Evolutionary conservation across 495 filamentous ascomycete genomes (phyloP), one percentile per base, ranked within the genome.

Genomic region (Hypoxylon fuscum): DNA sequence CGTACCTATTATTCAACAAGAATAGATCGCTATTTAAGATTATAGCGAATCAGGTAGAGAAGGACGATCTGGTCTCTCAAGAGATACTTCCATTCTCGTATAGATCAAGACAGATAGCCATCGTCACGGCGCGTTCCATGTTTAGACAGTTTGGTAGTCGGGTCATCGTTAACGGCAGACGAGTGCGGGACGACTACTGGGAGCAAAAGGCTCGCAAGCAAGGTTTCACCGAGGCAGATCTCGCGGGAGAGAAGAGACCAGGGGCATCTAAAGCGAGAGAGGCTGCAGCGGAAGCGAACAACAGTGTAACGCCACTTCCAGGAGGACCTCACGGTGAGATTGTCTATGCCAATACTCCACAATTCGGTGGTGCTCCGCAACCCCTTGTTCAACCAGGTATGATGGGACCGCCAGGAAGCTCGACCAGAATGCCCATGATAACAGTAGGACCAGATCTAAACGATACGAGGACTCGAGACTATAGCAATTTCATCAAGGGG

Each of bases 111-210:
- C 95, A 99, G 76, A 99, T 98, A 57, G 96, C 95, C 21, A 98
- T 99, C 55, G 95, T 99, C 23, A 97, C 95, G 2, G 95, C 95
- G n/a, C 88, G 90, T 60, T 97, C 95, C 42, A 99, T 99, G 95
- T 99, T 98, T 72, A 88, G 95, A 14, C 95, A 99, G 74, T 99
- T 99, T 71, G 95, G 95, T n/a, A 96, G 92, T 67, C 83, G 96
- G 49, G 88, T 99, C 32, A 96, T 99, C 55, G 85, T 88, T 3
- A 89, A 91, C 68, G 95, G 95, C 10, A 82, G 93, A 57, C 85
- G 96, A 9, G 95, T 99, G 29, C 88, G 94, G 25, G 95, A 99
- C 76, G 95, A 99, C 72, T 98, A 99, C 71, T 98, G 95, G 95
- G 95, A 98, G 68, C 89, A 85, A 68, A 99, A 98, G 77, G 95